Evolutionary conservation across 1,139 yeast species (phyloP).

Genomic region (Tardiomyces blankii): DNA sequence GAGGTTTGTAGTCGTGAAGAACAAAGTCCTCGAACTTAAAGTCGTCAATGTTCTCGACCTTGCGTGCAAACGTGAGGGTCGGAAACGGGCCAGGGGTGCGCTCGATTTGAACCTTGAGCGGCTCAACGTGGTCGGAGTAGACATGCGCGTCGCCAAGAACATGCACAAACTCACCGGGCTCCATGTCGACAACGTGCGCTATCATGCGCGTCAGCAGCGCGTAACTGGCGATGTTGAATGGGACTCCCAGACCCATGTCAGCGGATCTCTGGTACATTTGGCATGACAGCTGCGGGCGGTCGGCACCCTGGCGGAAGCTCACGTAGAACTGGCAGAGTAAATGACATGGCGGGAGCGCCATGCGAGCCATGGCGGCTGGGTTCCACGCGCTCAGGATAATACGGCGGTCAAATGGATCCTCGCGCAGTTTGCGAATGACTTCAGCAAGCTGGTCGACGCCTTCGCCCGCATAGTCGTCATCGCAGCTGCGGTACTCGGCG

Average conservation of each 20-base stretch:
- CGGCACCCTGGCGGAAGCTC: conserved; percentile 35
- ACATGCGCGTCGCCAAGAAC: conserved; percentile 97
- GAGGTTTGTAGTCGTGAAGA: conserved; percentile 68
- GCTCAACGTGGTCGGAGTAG: conserved; percentile 85
- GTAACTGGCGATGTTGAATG: conserved; percentile 94
- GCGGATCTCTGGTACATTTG: conserved; percentile 93
- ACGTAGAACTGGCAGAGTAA: conserved; percentile 94
- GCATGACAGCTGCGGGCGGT: conserved; percentile 67
- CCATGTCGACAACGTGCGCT: conserved; percentile 88
- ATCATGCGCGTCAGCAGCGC: conserved; percentile 89
- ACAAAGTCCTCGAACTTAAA: conserved; percentile 82
- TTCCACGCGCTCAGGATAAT: conserved; percentile 97
- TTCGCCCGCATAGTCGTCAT: conserved; percentile 72
- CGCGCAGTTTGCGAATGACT: conserved; percentile 67
- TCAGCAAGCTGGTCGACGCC: conserved; percentile 87
- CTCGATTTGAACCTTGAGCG: conserved; percentile 63
- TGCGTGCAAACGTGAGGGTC: conserved; percentile 53
- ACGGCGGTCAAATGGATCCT: conserved; percentile 88
- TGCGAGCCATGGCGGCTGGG: conserved; percentile 82
- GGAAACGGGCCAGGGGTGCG: conserved; percentile 79
- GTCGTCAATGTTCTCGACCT: conserved; percentile 68
- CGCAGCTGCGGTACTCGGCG: conserved; percentile 78
- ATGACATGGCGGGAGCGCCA: conserved; percentile 99
- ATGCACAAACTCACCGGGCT: conserved; percentile 90
- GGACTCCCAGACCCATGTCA: conserved; percentile 98